Conservation (phyloP, 108 stramenopile species). For the Phaeodactylum tricornutum region DNA sequence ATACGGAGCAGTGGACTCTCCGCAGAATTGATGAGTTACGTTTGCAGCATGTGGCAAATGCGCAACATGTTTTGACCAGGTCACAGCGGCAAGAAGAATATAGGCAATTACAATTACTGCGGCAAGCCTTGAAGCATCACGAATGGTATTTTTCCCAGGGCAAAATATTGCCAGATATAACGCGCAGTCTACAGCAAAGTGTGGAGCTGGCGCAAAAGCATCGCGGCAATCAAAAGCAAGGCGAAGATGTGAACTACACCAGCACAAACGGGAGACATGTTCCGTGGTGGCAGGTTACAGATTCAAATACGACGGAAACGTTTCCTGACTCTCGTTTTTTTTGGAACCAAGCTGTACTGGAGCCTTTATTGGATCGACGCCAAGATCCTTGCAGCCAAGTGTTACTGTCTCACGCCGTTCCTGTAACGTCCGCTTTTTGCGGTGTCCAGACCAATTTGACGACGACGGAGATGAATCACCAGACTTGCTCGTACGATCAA, state of each 20-base stretch:
- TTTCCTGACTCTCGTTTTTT: slow-evolving; percentile 83
- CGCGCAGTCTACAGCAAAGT: slow-evolving; percentile 43
- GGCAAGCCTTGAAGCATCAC: slow-evolving; percentile 61
- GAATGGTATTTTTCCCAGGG: slow-evolving; percentile 45
- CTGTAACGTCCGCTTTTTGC: slow-evolving; percentile 86
- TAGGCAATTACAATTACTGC: slow-evolving; percentile 58
- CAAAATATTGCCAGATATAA: slow-evolving; percentile 47
- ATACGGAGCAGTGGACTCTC: too few relatives aligned
- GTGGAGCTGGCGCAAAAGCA: too few relatives aligned
- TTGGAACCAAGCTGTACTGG: slow-evolving; percentile 83
- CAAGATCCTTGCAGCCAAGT: neutral
- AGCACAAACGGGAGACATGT: neutral
- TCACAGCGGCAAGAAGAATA: slow-evolving; percentile 35
- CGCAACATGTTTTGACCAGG: too few relatives aligned
- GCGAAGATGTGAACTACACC: neutral
- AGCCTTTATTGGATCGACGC: slow-evolving; percentile 29
- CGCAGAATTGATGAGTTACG: too few relatives aligned
- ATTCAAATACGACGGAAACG: slow-evolving; percentile 13
- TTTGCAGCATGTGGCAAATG: too few relatives aligned
- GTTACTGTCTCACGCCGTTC: slow-evolving; percentile 49
- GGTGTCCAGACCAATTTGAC: slow-evolving; percentile 53
- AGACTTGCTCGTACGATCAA: slow-evolving; percentile 44
- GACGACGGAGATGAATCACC: neutral
- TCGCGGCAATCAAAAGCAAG: neutral
- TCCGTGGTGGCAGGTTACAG: neutral